Conservation (phyloP, 2,329 filamentous ascomycete genomes). For the Diplodia intermedia region DNA sequence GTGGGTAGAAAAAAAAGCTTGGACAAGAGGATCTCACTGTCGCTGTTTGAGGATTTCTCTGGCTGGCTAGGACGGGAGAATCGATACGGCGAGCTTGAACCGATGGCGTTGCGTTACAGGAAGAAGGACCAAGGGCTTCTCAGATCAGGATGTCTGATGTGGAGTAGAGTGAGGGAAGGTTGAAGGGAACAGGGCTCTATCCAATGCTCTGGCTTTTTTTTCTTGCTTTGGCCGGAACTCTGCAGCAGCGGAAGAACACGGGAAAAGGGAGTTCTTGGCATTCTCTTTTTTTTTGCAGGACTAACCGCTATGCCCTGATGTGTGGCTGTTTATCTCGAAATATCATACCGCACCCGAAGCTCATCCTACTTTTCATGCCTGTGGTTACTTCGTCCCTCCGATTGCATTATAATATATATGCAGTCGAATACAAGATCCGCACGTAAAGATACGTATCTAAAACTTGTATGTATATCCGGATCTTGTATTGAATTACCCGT, state of each 20-base stretch:
- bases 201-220: neutral
- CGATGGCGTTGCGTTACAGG: neutral
- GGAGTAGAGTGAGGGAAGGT: neutral
- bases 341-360: neutral
- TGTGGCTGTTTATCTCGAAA: neutral
- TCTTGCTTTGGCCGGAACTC: neutral
- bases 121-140: neutral
- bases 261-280: neutral
- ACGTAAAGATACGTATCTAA: no score
- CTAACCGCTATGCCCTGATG: neutral
- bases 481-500: no score
- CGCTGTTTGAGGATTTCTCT: neutral
- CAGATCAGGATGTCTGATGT: neutral
- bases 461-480: no score
- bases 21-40: neutral
- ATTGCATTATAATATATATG: neutral
- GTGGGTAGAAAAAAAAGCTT: neutral
- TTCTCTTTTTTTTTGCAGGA: neutral
- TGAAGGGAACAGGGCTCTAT: neutral
- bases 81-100: neutral
- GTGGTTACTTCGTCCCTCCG: neutral
- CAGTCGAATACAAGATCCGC: no score
- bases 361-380: neutral
- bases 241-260: neutral
- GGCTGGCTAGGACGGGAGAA: neutral